Conservation (phyloP, 1,139 yeast genomes). For the Pichia kudriavzevii region DNA sequence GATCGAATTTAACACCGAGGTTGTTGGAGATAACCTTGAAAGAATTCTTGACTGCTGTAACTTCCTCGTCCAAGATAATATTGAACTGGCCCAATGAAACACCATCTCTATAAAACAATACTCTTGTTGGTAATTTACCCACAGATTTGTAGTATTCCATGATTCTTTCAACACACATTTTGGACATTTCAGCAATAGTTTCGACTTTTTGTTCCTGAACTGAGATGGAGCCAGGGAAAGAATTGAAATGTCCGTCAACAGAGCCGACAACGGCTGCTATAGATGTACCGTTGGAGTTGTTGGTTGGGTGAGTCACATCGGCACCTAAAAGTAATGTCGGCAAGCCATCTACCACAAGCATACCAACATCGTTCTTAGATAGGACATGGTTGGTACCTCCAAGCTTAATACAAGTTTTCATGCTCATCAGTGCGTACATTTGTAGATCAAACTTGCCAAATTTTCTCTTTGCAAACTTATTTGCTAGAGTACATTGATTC, state of each 20-base stretch:
- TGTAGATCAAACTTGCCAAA: slow-evolving; percentile 20
- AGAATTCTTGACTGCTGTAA: slow-evolving; percentile 23
- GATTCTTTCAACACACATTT: slow-evolving; percentile 23
- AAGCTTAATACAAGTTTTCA: slow-evolving; percentile 22
- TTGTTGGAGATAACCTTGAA: slow-evolving; percentile 16
- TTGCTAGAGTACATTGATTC: slow-evolving; percentile 21
- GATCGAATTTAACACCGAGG: slow-evolving; percentile 17
- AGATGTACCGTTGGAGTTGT: slow-evolving; percentile 22
- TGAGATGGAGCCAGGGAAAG: slow-evolving; percentile 26
- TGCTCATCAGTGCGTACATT: slow-evolving; percentile 22
- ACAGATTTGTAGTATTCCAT: slow-evolving; percentile 18
- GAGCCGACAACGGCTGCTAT: slow-evolving; percentile 28
- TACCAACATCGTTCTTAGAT: slow-evolving; percentile 15
- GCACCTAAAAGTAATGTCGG: slow-evolving; percentile 27
- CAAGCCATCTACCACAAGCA: slow-evolving; percentile 13
- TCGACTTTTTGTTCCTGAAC: slow-evolving; percentile 25
- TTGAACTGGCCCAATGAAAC: slow-evolving; percentile 28
- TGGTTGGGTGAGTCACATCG: slow-evolving; percentile 29
- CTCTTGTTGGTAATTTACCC: slow-evolving; percentile 22
- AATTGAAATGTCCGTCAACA: slow-evolving; percentile 21
- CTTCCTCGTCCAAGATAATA: slow-evolving; percentile 24
- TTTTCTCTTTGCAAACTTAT: slow-evolving; percentile 19
- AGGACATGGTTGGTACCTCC: slow-evolving; percentile 22
- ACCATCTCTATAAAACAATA: slow-evolving; percentile 29
- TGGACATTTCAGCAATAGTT: slow-evolving; percentile 23